Conservation (phyloP, 23 red algal species). For the Agarophyton chilense region DNA sequence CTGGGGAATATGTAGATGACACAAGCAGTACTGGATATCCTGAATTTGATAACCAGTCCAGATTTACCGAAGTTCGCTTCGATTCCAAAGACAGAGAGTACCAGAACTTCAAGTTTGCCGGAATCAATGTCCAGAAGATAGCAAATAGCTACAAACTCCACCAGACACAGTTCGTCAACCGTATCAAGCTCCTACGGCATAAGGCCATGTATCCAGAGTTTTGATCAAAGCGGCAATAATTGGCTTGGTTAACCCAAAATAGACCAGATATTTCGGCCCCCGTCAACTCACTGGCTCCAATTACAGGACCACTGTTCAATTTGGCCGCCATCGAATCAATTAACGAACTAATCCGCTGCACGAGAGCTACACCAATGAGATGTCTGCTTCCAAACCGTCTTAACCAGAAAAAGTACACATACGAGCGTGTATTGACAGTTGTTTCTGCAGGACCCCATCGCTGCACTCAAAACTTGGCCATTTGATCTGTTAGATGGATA, state of each 20-base stretch:
- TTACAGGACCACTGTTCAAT: slow-evolving; percentile 4
- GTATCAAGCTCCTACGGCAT: not conserved
- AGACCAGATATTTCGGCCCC: no score
- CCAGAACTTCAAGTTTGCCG: slow-evolving; percentile 21
- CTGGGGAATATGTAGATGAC: no score
- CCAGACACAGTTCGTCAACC: not conserved
- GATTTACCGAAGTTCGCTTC: not conserved
- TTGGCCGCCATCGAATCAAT: no score
- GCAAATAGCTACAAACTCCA: not conserved
- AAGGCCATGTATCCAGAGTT: not conserved
- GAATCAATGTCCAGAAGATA: not conserved
- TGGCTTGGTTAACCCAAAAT: slow-evolving; percentile 38
- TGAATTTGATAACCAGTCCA: not conserved
- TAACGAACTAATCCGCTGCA: slow-evolving; percentile 1
- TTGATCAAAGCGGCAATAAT: not conserved
- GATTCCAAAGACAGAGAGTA: not conserved
- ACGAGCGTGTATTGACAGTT: no score
- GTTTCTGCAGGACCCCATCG: no score
- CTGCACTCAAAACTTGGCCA: no score
- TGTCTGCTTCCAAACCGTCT: not conserved
- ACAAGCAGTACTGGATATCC: not conserved
- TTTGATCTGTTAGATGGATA: no score
- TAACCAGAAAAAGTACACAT: not conserved
- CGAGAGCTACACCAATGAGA: not conserved
- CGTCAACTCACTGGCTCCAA: slow-evolving; percentile 26